Conservation (phyloP, 2,329 filamentous ascomycete genomes). For the Ophiocordyceps robertsii region DNA sequence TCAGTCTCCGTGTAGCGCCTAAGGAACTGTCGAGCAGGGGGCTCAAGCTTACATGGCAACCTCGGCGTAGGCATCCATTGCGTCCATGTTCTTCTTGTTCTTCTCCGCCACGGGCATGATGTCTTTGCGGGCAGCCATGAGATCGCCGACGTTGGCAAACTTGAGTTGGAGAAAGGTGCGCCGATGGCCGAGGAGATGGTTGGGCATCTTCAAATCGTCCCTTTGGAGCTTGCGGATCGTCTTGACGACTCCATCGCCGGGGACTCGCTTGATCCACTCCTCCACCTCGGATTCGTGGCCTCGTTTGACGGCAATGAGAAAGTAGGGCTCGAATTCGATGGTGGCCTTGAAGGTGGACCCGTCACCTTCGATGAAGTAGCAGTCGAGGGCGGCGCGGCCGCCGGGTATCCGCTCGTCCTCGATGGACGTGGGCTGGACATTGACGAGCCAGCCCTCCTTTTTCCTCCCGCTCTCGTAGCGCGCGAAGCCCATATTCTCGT, state of each 20-base stretch:
- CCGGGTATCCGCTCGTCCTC: conserved; percentile 73
- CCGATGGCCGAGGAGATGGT: conserved; percentile 84
- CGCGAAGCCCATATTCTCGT: conserved; percentile 88
- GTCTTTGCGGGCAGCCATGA: conserved; percentile 71
- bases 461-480: conserved; percentile 78
- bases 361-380: conserved; percentile 91
- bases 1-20: conserved; percentile 5
- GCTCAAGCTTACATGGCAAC: conserved; percentile 59
- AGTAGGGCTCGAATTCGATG: conserved; percentile 93
- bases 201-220: conserved; percentile 89
- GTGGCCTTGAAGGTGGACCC: conserved; percentile 89
- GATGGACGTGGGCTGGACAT: conserved; percentile 82
- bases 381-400: conserved; percentile 83
- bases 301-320: conserved; percentile 78
- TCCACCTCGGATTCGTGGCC: conserved; percentile 87
- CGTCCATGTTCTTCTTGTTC: conserved; percentile 91
- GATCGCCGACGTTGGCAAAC: conserved; percentile 77
- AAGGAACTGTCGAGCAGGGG: not conserved
- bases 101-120: conserved; percentile 88
- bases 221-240: conserved; percentile 66
- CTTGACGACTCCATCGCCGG: conserved; percentile 72
- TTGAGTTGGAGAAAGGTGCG: conserved; percentile 76
- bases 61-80: conserved; percentile 97
- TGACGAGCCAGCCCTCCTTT: conserved; percentile 84
- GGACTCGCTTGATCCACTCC: conserved; percentile 76